Evolutionary conservation across 73 alveolate genomes (phyloP), one percentile per base, ranked within the genome.

Genomic region (Tetrahymena elliotti): DNA sequence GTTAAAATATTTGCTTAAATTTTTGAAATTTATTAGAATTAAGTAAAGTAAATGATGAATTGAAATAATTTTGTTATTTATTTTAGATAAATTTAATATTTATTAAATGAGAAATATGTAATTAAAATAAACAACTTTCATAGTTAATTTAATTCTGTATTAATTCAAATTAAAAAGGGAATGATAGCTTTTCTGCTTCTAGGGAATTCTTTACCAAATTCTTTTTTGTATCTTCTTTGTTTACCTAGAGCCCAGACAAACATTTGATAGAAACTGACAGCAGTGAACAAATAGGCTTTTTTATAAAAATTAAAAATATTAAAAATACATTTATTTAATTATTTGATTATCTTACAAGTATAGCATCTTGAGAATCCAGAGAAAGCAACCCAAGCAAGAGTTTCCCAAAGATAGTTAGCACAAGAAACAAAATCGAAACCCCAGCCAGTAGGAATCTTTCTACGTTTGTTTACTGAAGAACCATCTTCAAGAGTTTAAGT

Each of bases 371-470:
- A 37, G 95, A 95, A 93, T 3, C 94, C 94, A 38, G 99, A 97
- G 94, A 98, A 99, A 93, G 96, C 93, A 31, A 98, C 92, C 99
- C 99, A 99, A 84, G 99, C 98, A 38, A 98, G 93, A 52, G 98
- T 95, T 97, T 99, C 99, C 99, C 99, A 99, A 97, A 97, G 98
- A 95, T 99, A 99, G 96, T 99, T 99, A 38, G 99, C 99, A 92
- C 99, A 98, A 9, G 99, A 97, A 53, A 97, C 99, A 9, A 97
- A 93, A 53, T 97, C 99, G 93, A 99, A 99, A 82, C 99, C 99
- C 93, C 97, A 99, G 8, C 99, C 99, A 53, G 35, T 83, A 35
- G 96, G 96, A 88, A 94, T 94, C 16, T 39, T 39, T 94, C 96
- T 84, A 27, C 93, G 34, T 41, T 94, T 94, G 84, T 94, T 94